phyloP scores from a whole-genome alignment of 306 rosid genomes.

The Rosa rugosa region DNA sequence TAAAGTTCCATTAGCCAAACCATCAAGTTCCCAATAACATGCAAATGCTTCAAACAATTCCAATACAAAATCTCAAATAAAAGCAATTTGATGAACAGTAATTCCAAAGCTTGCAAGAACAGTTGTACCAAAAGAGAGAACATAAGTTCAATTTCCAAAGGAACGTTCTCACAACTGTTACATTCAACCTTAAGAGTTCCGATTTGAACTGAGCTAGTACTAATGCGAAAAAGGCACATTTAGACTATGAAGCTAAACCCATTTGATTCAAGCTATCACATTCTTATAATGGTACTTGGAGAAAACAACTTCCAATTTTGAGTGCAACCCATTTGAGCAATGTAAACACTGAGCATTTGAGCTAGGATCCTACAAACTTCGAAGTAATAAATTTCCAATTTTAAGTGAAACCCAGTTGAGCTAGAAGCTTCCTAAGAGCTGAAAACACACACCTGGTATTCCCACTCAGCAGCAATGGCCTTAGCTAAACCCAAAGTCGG shows the following conservation, averaged over 20 bases:
- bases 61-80: background rate
- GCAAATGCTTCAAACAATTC: background rate
- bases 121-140: no score
- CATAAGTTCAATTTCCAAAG: background rate
- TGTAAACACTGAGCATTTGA: background rate
- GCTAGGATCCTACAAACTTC: background rate
- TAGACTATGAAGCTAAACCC: background rate
- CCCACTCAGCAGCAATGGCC: constrained; percentile 94
- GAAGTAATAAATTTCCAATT: background rate
- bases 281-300: background rate
- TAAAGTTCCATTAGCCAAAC: constrained; percentile 20
- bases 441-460: constrained; percentile 61
- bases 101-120: background rate
- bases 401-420: background rate
- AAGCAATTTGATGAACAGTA: background rate
- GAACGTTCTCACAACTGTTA: background rate
- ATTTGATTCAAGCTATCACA: background rate
- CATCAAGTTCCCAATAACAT: background rate
- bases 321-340: background rate
- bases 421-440: background rate
- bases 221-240: background rate
- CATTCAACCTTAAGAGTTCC: background rate
- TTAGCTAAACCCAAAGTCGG: constrained; percentile 72
- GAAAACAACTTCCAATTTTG: background rate
- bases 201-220: background rate